These are phyloP conservation scores for Pseudogymnoascus pannorum DNA, from an alignment of 2,329 filamentous ascomycete species.

Conservation along the genomic window DNA sequence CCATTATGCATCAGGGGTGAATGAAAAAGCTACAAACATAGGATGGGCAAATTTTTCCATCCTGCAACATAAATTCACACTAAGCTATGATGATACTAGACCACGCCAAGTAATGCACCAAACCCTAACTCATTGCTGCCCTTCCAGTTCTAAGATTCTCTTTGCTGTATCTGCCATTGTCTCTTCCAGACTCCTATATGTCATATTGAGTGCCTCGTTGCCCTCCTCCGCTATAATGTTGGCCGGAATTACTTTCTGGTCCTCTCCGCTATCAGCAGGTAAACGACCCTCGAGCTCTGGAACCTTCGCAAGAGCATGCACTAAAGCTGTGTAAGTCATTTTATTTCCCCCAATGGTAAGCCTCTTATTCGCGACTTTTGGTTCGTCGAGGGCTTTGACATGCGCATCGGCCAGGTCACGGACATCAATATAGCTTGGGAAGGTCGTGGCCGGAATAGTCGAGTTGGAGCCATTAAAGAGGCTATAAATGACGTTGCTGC, in stretches of 20 bases:
- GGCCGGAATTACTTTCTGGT: conserved; percentile 14
- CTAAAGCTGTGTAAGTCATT: conserved; percentile 18
- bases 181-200: conserved; percentile 15
- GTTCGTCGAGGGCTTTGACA: conserved; percentile 21
- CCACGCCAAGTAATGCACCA: neutral
- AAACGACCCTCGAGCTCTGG: conserved; percentile 22
- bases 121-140: neutral
- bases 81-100: neutral
- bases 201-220: conserved; percentile 14
- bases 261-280: conserved; percentile 23
- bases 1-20: too few species aligned
- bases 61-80: too few species aligned
- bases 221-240: conserved; percentile 14
- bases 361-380: conserved; percentile 20
- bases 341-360: conserved; percentile 12
- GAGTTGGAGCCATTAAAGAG: conserved; percentile 25
- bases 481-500: conserved; percentile 21
- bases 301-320: conserved; percentile 21
- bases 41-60: too few species aligned
- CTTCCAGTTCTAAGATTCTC: conserved; percentile 18
- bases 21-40: too few species aligned
- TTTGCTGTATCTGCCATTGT: conserved; percentile 18
- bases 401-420: conserved; percentile 26
- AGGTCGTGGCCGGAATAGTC: conserved; percentile 20
- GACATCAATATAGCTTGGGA: conserved; percentile 23